Conservation (phyloP, 306 rosid genomes). For the Quercus bicolor region DNA sequence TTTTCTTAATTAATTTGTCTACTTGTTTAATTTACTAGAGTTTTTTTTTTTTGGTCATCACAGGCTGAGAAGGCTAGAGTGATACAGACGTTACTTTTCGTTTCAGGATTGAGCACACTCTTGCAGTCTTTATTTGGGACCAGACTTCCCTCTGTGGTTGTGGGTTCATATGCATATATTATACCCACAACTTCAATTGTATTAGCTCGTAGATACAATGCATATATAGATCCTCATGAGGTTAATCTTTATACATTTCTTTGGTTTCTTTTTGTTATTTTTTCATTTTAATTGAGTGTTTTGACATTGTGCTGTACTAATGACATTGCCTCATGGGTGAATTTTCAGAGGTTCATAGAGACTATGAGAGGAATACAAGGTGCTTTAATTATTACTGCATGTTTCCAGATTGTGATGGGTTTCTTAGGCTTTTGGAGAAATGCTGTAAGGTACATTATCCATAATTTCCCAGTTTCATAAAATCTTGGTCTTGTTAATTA, state of each 20-base stretch:
- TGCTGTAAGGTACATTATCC: slow-evolving; percentile 47
- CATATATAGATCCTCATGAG: slow-evolving; percentile 33
- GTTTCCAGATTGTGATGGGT: slow-evolving; percentile 68
- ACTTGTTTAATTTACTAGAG: not conserved
- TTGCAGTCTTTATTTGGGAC: slow-evolving; percentile 56
- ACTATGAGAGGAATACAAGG: slow-evolving; percentile 89
- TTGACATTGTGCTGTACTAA: not conserved
- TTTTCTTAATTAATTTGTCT: not conserved
- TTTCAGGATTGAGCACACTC: slow-evolving; percentile 48
- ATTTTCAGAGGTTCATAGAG: slow-evolving; percentile 53
- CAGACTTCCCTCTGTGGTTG: slow-evolving; percentile 42
- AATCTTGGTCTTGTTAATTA: not conserved
- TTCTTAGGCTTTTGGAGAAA: slow-evolving; percentile 81
- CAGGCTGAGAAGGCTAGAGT: slow-evolving; percentile 50
- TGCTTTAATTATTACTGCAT: slow-evolving; percentile 63
- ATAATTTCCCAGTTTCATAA: not conserved
- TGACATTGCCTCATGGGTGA: not conserved
- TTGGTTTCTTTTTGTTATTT: not conserved
- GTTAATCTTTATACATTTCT: slow-evolving; percentile 6
- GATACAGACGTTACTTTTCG: slow-evolving; percentile 47
- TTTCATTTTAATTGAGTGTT: not conserved
- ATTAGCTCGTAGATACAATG: slow-evolving; percentile 35
- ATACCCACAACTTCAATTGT: slow-evolving; percentile 39
- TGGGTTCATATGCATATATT: slow-evolving; percentile 38
- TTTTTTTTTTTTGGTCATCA: not conserved